Percentiles rank a stretch among this genome's conserved stretches.
phyloP scores from a whole-genome alignment of 2,329 filamentous ascomycete species.

The Aspergillus sp. region DNA sequence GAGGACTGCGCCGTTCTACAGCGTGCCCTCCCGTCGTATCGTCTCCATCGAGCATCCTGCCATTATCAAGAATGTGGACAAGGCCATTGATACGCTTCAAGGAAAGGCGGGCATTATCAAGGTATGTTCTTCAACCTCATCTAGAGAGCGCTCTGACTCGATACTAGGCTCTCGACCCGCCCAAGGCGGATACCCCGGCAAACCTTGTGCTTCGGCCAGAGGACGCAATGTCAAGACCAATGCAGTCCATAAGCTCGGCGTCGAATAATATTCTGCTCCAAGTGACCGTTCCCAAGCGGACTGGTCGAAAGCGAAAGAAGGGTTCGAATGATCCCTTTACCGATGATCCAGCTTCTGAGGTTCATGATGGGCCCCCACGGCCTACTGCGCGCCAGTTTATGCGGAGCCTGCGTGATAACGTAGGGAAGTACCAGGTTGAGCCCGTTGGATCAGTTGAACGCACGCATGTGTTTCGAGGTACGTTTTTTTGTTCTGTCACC shows the following conservation, averaged over 20 bases:
- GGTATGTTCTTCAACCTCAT: slow-evolving; percentile 32
- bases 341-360: slow-evolving; percentile 39
- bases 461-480: slow-evolving; percentile 81
- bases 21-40: slow-evolving; percentile 53
- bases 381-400: slow-evolving; percentile 28
- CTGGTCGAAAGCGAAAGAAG: slow-evolving; percentile 80
- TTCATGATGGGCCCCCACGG: slow-evolving; percentile 16
- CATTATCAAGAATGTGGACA: slow-evolving; percentile 64
- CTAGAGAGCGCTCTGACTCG: not conserved
- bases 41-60: slow-evolving; percentile 68
- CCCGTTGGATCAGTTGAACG: slow-evolving; percentile 71
- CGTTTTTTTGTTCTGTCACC: not conserved
- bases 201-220: slow-evolving; percentile 77
- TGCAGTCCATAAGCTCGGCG: slow-evolving; percentile 72
- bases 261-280: slow-evolving; percentile 85
- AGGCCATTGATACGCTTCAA: slow-evolving; percentile 63
- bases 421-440: slow-evolving; percentile 64
- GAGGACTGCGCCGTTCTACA: slow-evolving; percentile 49
- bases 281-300: slow-evolving; percentile 81
- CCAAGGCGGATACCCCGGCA: slow-evolving; percentile 50
- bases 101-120: slow-evolving; percentile 55
- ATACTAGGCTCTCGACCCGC: slow-evolving; percentile 46
- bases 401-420: slow-evolving; percentile 67
- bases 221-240: slow-evolving; percentile 74
- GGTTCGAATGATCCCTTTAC: slow-evolving; percentile 69